Conservation (phyloP, 73 alveolate genomes). For the Paramecium caudatum region DNA sequence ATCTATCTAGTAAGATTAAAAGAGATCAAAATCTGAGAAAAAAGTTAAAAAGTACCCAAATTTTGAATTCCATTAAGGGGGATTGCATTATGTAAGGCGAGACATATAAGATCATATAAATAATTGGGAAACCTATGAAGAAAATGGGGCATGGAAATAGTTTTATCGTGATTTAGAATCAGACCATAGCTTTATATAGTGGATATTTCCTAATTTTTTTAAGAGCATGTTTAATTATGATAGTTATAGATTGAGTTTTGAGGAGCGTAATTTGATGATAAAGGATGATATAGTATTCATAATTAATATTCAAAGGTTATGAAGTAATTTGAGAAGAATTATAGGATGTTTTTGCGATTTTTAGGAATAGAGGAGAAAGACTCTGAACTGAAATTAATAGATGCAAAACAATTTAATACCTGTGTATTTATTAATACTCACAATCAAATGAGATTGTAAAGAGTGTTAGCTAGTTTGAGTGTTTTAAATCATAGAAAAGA, state of each 20-base stretch:
- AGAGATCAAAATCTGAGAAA: too few species aligned
- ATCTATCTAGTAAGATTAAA: too few species aligned
- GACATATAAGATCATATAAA: neutral
- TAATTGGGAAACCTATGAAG: neutral
- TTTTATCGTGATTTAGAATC: slow-evolving; percentile 58
- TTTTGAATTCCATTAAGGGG: neutral
- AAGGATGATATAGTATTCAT: neutral
- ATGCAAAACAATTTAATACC: neutral
- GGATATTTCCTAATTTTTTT: slow-evolving; percentile 64
- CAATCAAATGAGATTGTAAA: neutral
- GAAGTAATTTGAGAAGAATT: neutral
- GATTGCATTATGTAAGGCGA: neutral
- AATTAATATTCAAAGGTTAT: neutral
- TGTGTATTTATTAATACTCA: slow-evolving; percentile 17
- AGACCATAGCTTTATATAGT: slow-evolving; percentile 38
- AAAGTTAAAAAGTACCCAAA: neutral
- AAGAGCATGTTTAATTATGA: slow-evolving; percentile 49
- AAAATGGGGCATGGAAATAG: neutral
- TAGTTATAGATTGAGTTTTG: slow-evolving; percentile 31
- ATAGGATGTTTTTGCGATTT: neutral
- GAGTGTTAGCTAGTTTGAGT: neutral
- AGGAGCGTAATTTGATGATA: neutral
- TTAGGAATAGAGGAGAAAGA: neutral
- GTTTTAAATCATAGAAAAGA: slow-evolving; percentile 16
- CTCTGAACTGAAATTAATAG: neutral